phyloP scores from a whole-genome alignment of 2,329 filamentous ascomycete species.

The Nemania diffusa region DNA sequence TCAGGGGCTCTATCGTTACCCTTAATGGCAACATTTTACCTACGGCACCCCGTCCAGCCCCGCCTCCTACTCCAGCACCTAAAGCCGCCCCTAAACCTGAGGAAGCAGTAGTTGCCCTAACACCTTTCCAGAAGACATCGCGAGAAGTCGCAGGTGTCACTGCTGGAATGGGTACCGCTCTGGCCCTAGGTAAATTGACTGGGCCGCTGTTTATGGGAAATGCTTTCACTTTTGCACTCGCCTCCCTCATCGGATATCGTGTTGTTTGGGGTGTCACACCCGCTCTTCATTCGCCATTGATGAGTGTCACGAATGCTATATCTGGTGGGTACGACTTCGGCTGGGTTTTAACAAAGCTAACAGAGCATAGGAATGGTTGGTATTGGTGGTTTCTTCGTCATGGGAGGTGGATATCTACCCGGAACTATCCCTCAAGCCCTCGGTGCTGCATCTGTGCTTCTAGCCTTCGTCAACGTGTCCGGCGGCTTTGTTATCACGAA shows the following conservation, averaged over 20 bases:
- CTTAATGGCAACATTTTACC: conserved; percentile 80
- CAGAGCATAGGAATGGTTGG: conserved; percentile 76
- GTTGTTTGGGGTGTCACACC: conserved; percentile 89
- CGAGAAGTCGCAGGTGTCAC: conserved; percentile 80
- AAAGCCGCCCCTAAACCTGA: conserved; percentile 57
- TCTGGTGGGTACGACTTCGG: conserved; percentile 62
- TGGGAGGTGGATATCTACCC: conserved; percentile 82
- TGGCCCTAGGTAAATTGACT: conserved; percentile 83
- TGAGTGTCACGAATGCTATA: conserved; percentile 94
- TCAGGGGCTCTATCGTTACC: conserved; percentile 85
- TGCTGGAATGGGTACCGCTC: conserved; percentile 78
- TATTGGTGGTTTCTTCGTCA: conserved; percentile 86
- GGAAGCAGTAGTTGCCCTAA: conserved; percentile 72
- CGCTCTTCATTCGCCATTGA: conserved; percentile 86
- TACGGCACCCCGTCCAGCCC: conserved; percentile 74
- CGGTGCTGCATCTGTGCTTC: conserved; percentile 80
- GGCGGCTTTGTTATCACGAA: conserved; percentile 93
- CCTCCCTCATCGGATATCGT: conserved; percentile 86
- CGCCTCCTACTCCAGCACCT: conserved; percentile 62
- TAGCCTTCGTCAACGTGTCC: conserved; percentile 89
- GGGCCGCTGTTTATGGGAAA: conserved; percentile 89
- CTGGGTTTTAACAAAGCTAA: conserved; percentile 34
- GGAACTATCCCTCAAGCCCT: conserved; percentile 82
- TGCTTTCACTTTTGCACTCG: conserved; percentile 83
- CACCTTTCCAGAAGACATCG: conserved; percentile 82